Evolutionary conservation across 345 rosid genomes (phyloP).

Genomic region (Populus tremula): DNA sequence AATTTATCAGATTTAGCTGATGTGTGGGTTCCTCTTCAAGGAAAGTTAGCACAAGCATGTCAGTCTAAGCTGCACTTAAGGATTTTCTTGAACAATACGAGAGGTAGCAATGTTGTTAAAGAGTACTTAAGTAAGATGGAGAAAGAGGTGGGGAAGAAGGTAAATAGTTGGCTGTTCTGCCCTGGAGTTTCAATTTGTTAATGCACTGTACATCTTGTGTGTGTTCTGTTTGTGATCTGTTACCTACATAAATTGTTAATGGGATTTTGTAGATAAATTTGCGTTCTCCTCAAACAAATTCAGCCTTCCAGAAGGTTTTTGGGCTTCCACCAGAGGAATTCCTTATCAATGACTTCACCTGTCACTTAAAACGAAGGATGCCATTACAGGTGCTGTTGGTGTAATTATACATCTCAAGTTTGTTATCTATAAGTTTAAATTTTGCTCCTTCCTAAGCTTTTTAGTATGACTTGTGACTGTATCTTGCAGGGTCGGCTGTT

Average conservation of each 20-base stretch:
- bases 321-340: slow-evolving; percentile 93
- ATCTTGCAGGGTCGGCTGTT: slow-evolving; percentile 83
- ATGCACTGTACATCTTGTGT: neutral
- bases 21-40: slow-evolving; percentile 82
- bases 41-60: slow-evolving; percentile 87
- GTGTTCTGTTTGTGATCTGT: neutral
- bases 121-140: slow-evolving; percentile 94
- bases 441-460: neutral
- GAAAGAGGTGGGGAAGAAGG: slow-evolving; percentile 99
- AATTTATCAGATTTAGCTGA: slow-evolving; percentile 86
- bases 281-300: slow-evolving; percentile 95
- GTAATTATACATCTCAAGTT: slow-evolving; percentile 10
- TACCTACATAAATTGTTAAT: slow-evolving; percentile 1
- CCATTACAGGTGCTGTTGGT: slow-evolving; percentile 69
- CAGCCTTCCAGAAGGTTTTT: slow-evolving; percentile 95
- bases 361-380: slow-evolving; percentile 94
- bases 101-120: slow-evolving; percentile 74
- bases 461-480: slow-evolving; percentile 8
- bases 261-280: slow-evolving; percentile 65
- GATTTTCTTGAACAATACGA: slow-evolving; percentile 83
- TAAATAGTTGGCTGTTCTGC: slow-evolving; percentile 27
- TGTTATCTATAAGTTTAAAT: neutral
- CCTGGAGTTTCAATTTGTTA: slow-evolving; percentile 8
- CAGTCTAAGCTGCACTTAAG: slow-evolving; percentile 91
- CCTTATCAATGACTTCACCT: slow-evolving; percentile 94